Conservation (phyloP, 1,139 yeast genomes). For the Geotrichum australiense region DNA sequence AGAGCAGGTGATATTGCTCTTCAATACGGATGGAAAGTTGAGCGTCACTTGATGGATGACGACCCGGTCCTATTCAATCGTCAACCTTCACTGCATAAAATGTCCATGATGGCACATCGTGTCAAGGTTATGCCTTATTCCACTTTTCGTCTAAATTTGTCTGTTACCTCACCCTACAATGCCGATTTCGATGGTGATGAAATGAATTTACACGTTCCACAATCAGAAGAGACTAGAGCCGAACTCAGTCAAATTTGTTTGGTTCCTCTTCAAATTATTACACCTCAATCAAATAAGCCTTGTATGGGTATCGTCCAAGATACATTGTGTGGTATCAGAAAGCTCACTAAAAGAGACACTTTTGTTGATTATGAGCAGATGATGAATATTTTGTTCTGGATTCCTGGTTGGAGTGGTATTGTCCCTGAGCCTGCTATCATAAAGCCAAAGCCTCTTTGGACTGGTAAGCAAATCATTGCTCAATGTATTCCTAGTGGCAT, state of each 20-base stretch:
- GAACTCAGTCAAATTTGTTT: slow-evolving; percentile 93
- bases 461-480: slow-evolving; percentile 92
- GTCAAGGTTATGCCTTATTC: slow-evolving; percentile 99
- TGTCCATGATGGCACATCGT: slow-evolving; percentile 99
- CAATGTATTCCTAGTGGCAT: slow-evolving; percentile 95
- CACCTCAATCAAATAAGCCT: slow-evolving; percentile 97
- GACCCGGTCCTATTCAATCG: slow-evolving; percentile 98
- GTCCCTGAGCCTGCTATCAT: slow-evolving; percentile 95
- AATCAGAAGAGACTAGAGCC: slow-evolving; percentile 95
- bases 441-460: slow-evolving; percentile 95
- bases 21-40: slow-evolving; percentile 99
- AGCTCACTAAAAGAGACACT: slow-evolving; percentile 84
- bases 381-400: slow-evolving; percentile 95
- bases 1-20: slow-evolving; percentile 97
- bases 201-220: slow-evolving; percentile 99
- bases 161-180: slow-evolving; percentile 97
- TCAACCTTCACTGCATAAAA: slow-evolving; percentile 97
- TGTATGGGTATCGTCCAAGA: slow-evolving; percentile 99
- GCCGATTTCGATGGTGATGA: slow-evolving; percentile 99
- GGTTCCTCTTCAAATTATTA: slow-evolving; percentile 94
- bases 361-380: slow-evolving; percentile 90
- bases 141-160: slow-evolving; percentile 90
- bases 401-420: slow-evolving; percentile 97
- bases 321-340: slow-evolving; percentile 93
- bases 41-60: slow-evolving; percentile 93